Evolutionary conservation across 495 filamentous ascomycete species (phyloP).

Genomic region (Penicillium arizonense): DNA sequence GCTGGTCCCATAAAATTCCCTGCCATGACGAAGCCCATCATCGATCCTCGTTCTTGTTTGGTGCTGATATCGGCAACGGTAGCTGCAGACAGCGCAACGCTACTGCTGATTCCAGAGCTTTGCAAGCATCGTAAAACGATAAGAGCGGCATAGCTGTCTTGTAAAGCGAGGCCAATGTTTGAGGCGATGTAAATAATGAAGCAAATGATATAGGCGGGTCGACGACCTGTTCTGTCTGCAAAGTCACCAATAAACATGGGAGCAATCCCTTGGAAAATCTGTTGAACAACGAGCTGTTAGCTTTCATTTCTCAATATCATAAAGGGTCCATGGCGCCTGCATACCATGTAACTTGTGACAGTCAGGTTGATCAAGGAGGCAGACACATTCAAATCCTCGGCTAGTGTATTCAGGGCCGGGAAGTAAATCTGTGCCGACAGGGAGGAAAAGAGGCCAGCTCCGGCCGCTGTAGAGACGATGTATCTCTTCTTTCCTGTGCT

Average conservation of each 20-base stretch:
- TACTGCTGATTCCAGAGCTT: conserved; percentile 48
- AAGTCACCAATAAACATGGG: conserved; percentile 49
- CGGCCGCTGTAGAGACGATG: conserved; percentile 13
- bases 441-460: conserved; percentile 29
- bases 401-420: conserved; percentile 33
- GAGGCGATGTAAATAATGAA: conserved; percentile 47
- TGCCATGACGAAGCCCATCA: conserved; percentile 37
- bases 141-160: conserved; percentile 45
- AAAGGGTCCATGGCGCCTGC: neutral
- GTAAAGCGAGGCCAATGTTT: conserved; percentile 49
- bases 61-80: conserved; percentile 43
- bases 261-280: conserved; percentile 51
- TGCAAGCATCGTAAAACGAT: conserved; percentile 50
- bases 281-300: neutral
- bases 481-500: conserved; percentile 11
- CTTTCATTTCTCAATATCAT: neutral
- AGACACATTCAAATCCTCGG: conserved; percentile 26
- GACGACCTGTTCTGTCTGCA: conserved; percentile 46
- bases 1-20: conserved; percentile 45
- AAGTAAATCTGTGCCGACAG: conserved; percentile 42
- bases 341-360: conserved; percentile 38
- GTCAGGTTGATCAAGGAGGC: conserved; percentile 38
- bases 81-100: conserved; percentile 38
- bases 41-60: conserved; percentile 40
- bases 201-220: conserved; percentile 46